Percentiles rank a stretch among this genome's conserved stretches.
These are phyloP conservation scores for Puccinia horiana DNA, from an alignment of 1,284 basidiomycete genomes.

Conservation along the genomic window DNA sequence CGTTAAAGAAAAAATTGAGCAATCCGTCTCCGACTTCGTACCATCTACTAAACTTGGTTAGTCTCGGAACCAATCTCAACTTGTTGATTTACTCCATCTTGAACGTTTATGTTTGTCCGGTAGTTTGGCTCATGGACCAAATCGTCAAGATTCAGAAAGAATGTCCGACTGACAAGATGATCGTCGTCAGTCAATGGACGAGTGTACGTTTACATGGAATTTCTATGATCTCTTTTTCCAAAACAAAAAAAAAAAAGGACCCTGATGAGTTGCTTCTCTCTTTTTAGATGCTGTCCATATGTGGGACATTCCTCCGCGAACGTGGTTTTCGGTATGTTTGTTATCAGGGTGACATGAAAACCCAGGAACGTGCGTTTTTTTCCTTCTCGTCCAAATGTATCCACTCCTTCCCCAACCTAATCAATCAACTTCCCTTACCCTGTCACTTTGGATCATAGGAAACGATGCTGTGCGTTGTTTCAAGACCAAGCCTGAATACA, in stretches of 20 bases:
- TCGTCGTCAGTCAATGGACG: slow-evolving; percentile 69
- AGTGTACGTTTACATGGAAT: slow-evolving; percentile 57
- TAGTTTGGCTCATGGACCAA: slow-evolving; percentile 11
- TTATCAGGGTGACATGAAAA: slow-evolving; percentile 61
- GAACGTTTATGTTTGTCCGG: background rate
- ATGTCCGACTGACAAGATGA: slow-evolving; percentile 67
- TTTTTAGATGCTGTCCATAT: slow-evolving; percentile 14
- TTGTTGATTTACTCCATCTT: background rate
- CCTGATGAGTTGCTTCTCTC: background rate
- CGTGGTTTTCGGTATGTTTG: slow-evolving; percentile 64
- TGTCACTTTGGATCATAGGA: slow-evolving; percentile 36
- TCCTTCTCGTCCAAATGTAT: background rate
- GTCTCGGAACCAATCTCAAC: no score
- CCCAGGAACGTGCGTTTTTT: slow-evolving; percentile 52
- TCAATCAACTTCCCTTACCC: background rate
- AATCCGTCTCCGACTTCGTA: background rate
- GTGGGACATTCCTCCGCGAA: background rate
- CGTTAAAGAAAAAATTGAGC: background rate
- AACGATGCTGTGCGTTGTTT: slow-evolving; percentile 51
- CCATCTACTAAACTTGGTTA: slow-evolving; percentile 28
- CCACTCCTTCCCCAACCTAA: background rate
- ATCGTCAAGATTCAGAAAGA: slow-evolving; percentile 1
- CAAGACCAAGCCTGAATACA: slow-evolving; percentile 52
- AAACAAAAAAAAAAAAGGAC: background rate
- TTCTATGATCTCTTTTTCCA: background rate